phyloP scores from a whole-genome alignment of 208 protist genomes.

The Acanthamoeba healyi region DNA sequence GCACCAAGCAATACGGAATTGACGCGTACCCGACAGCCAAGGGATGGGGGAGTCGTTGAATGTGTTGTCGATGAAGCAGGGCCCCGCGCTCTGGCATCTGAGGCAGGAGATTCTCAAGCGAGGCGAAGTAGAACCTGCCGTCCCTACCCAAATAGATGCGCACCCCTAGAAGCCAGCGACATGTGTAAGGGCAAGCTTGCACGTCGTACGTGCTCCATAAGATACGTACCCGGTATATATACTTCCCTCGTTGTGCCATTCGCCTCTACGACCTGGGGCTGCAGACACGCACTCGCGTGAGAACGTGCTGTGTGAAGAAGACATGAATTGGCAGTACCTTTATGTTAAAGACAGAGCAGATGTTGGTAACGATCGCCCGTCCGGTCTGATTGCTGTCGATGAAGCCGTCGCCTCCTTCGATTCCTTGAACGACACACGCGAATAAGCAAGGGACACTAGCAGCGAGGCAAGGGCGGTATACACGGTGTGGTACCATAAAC shows the following conservation, averaged over 20 bases:
- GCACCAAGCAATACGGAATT: not conserved
- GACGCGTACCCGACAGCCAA: not conserved
- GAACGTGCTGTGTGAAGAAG: not conserved
- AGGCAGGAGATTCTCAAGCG: slow-evolving; percentile 1
- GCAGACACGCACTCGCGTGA: not conserved
- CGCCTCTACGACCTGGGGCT: not conserved
- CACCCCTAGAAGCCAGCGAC: not conserved
- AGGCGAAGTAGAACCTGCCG: slow-evolving; percentile 10
- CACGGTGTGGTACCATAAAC: not conserved
- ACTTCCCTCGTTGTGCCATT: not conserved
- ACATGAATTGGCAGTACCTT: not conserved
- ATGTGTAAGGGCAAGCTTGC: not conserved
- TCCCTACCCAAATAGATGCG: slow-evolving; percentile 17
- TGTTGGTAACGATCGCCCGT: not conserved
- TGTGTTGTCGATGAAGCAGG: not conserved
- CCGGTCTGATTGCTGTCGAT: not conserved
- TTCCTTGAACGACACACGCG: not conserved
- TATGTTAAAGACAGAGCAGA: not conserved
- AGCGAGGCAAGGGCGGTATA: not conserved
- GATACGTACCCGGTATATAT: not conserved
- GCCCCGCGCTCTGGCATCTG: not conserved
- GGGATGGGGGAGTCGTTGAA: not conserved
- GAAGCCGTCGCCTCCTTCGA: slow-evolving; percentile 5
- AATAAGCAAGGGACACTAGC: not conserved
- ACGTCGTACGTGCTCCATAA: not conserved